Base-by-base conservation (phyloP, 164 flowering plant species). In the Tetrastigma voinierianum region DNA sequence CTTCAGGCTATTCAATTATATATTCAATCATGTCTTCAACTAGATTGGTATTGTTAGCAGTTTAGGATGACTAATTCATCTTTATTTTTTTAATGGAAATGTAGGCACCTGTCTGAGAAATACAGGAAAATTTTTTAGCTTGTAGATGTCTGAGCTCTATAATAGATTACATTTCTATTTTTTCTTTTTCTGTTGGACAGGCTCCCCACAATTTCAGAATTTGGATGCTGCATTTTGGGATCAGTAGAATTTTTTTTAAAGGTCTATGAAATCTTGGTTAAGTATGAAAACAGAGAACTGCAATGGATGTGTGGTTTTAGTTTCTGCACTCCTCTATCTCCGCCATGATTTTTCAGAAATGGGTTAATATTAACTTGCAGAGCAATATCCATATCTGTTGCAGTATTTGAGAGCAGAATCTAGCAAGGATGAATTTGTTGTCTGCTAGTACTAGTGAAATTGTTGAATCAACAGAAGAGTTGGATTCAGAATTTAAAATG, bases 381-480 rank as follows among this genome's bases (percentile, higher is more conserved):
- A 49, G n/a, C 51, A 24, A 51, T 46, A 52, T 44, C 51, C 40
- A 4, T 46, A 10, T 25, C 21, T 16, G 62, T 17, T 66, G 51
- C 25, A 19, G 19, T 23, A 23, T 19, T 71, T 51, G 11, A 9
- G 47, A 75, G 66, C n/a, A n/a, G 66, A 61, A 49, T 53, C 25
- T 16, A 3, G 18, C 49, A 45, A 24, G 65, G 64, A 85, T 85
- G 91, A 81, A 66, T 61, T 51, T 78, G 1, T 18, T 58, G 10
- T 24, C 72, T 32, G 40, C 40, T 17, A 72, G 80, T 40, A 77
- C 78, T 51, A 84, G 83, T 77, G 96, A 90, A 75, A 90, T 90
- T 61, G 83, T 82, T 15, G 93, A 90, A 74, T 67, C 81, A 44
- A 70, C 13, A 16, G 88, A 81, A 62, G 90, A 82, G 24, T 12